Evolutionary conservation across 345 rosid genomes (phyloP), one percentile per base, ranked within the genome.

Genomic region (Eucalyptus camaldulensis): DNA sequence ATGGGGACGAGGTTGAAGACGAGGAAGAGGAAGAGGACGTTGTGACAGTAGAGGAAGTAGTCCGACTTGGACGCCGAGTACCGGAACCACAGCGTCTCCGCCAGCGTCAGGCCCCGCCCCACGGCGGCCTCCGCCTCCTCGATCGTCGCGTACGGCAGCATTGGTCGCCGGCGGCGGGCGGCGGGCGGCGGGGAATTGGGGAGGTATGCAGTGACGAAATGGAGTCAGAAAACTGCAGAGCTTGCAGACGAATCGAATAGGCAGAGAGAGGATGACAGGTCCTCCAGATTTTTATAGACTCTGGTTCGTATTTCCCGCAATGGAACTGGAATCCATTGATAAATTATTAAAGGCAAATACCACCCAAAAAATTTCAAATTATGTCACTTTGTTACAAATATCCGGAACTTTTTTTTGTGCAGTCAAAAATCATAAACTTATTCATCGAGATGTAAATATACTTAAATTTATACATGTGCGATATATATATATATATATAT

Each of bases 41-140:
- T 96, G 93, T 97, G 99, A 89, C 98, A 95, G 93, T 91, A 96
- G 60, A 97, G 96, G 90, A 87, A 94, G 94, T 96, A 96, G 92
- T 97, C 98, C 37, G 99, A 96, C 88, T 94, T 96, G 4, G 91
- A 88, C 15, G 95, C 96, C 53, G 99, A 95, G 96, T 97, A 97
- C 88, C 93, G 93, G 93, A 94, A 95, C 99, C 99, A 97, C 15
- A 94, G 47, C 5, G 95, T 93, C 94, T 97, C 99, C 3, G 94
- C 90, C 53, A 80, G 44, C 6, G 98, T 96, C 49, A 97, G 97
- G 93, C 94, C 94, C 91, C 99, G 93, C 89, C 98, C 98, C 4
- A 97, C 90, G 49, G 95, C 94, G 56, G 92, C 88, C 13, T 95
- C 92, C 17, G 98, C 99, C 87, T 94, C 99, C 9, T 91, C 92